phyloP scores from a whole-genome alignment of 2,329 filamentous ascomycete species.

The Botrytis galanthina region DNA sequence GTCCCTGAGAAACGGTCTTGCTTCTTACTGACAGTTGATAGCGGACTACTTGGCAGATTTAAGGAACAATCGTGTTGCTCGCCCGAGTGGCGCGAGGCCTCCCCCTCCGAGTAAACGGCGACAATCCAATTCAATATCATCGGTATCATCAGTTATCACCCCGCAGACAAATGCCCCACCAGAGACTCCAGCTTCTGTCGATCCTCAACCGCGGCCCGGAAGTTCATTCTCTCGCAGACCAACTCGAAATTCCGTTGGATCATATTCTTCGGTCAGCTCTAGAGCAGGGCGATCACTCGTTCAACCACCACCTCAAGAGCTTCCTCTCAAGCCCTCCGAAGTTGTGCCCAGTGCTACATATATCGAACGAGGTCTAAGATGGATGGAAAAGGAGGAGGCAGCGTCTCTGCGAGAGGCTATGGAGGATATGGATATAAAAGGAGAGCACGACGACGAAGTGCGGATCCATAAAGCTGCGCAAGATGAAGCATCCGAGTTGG shows the following conservation, averaged over 20 bases:
- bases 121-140: slow-evolving; percentile 43
- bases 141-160: slow-evolving; percentile 13
- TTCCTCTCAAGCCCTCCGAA: slow-evolving; percentile 55
- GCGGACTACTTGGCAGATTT: slow-evolving; percentile 70
- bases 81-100: slow-evolving; percentile 70
- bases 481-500: slow-evolving; percentile 74
- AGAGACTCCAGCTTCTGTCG: slow-evolving; percentile 26
- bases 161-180: slow-evolving; percentile 21
- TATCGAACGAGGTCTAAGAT: slow-evolving; percentile 69
- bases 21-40: slow-evolving; percentile 41
- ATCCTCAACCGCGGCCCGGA: slow-evolving; percentile 30
- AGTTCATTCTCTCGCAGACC: slow-evolving; percentile 35
- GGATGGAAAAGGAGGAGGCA: slow-evolving; percentile 80
- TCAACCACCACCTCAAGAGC: slow-evolving; percentile 25
- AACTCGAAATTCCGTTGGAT: slow-evolving; percentile 35
- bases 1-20: background rate
- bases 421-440: slow-evolving; percentile 65
- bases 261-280: slow-evolving; percentile 35
- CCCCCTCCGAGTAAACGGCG: slow-evolving; percentile 46
- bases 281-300: slow-evolving; percentile 35
- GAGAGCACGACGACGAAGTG: slow-evolving; percentile 54
- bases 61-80: slow-evolving; percentile 62
- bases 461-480: slow-evolving; percentile 68
- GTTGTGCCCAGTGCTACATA: slow-evolving; percentile 67
- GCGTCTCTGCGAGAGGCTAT: slow-evolving; percentile 68